Base-by-base conservation (phyloP, 169 alveolate genomes). In the Blepharisma undulans region DNA sequence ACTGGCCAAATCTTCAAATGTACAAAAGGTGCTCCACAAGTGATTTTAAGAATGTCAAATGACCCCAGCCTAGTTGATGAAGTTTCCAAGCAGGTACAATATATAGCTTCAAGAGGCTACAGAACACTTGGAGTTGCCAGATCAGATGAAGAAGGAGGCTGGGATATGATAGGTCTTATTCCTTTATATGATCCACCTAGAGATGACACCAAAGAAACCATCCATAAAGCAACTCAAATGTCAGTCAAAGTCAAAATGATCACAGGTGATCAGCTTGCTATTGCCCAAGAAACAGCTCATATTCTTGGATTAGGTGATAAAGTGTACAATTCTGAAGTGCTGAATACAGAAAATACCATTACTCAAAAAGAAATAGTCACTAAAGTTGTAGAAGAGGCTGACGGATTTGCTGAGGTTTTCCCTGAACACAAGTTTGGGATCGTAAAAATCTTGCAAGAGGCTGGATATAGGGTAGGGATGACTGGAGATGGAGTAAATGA, bases 401-500 rank as follows among this genome's bases (percentile, higher is more conserved):
- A 92, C 66, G 95, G 96, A 32, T 91, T 91, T 90, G 76, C 97
- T 84, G 88, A 93, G 92, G 92, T 94, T 91, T 84, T 91, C 84
- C 72, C 94, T 92, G 33, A 34, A 7, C 95, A 93, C 90, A 93
- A 93, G 92, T 93, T 87, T 84, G 92, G 94, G 5, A 71, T 90
- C 30, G 94, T 93, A 7, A 25, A 90, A 25, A 93, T 93, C 34
- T 82, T 90, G 16, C 91, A 93, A 88, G 78, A 82, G 30, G 30
- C 78, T 59, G 89, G 92, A 74, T 81, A 87, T n/a, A 92, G 92
- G n/a, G 97, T 94, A 30, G 98, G 96, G 27, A 95, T 95, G 94
- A 95, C 98, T 61, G 98, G 98, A 84, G 98, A 95, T 92, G 98
- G 98, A 71, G 96, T 95, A 0, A 95, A 95, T 88, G 98, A 95